These are phyloP conservation scores for Ephemerocybe angulata DNA, from an alignment of 768 basidiomycete genomes.

Conservation along the genomic window DNA sequence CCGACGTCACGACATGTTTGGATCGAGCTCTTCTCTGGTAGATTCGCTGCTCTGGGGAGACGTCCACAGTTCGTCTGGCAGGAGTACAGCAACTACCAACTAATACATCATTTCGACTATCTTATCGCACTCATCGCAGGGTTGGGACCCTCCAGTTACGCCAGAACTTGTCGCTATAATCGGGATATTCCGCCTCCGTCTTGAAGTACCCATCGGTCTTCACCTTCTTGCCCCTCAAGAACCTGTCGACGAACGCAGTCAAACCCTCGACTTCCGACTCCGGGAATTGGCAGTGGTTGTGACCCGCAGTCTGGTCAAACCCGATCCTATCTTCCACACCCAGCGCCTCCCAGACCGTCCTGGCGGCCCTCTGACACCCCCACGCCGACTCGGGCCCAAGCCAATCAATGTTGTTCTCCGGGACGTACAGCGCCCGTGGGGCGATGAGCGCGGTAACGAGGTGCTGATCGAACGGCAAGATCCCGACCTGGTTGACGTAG, in stretches of 20 bases:
- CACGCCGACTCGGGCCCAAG: constrained; percentile 48
- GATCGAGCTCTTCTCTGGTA: too few species aligned
- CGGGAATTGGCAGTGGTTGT: constrained; percentile 54
- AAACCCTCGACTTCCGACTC: constrained; percentile 38
- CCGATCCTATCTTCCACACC: constrained; percentile 46
- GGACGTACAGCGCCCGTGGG: constrained; percentile 48
- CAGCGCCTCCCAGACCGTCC: constrained; percentile 47
- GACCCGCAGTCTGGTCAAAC: constrained; percentile 50
- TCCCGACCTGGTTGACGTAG: constrained; percentile 41
- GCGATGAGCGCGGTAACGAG: constrained; percentile 52
- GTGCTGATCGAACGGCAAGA: constrained; percentile 58
- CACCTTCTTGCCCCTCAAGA: constrained; percentile 43
- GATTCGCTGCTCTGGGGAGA: too few species aligned
- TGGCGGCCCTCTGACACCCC: constrained; percentile 49
- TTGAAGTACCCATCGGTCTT: constrained; percentile 37
- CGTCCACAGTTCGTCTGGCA: too few species aligned
- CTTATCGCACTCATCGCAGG: not conserved
- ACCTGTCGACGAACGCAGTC: constrained; percentile 53
- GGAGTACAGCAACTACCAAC: too few species aligned
- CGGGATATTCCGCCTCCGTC: constrained; percentile 2
- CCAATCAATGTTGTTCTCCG: constrained; percentile 57
- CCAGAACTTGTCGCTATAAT: not conserved
- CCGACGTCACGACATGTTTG: too few species aligned
- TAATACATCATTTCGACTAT: too few species aligned
- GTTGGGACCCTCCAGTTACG: not conserved